Base-by-base conservation (phyloP, 1,284 basidiomycete genomes). In the Violaceomyces palustris region DNA sequence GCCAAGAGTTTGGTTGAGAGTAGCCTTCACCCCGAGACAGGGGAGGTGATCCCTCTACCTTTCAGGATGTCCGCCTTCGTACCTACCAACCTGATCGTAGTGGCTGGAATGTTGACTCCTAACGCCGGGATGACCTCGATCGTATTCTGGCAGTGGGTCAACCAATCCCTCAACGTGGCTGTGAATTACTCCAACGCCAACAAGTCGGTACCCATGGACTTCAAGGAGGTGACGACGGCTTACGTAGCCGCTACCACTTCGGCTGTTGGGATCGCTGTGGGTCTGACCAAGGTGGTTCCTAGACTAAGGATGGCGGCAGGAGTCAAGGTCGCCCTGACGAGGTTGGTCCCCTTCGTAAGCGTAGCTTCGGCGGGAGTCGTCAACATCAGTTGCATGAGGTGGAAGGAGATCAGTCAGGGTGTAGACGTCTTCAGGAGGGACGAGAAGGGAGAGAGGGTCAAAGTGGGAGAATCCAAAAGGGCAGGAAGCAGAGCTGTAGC, bases 391-490 rank as follows among this genome's bases (percentile, higher is more conserved):
- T 75, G 77, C 50, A 80, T 80, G 73, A 63, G 79, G 15, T 80
- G 78, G 78, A 80, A 79, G 58, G 79, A 79, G 69, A 78, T 80
- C 72, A 65, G 75, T 8, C 77, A 79, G 50, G 79, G 79, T 15
- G 74, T 79, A 34, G 74, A 75, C 26, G 74, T 80, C 12, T 79
- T 71, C 67, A 65, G 73, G 30, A 33, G 75, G 18, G 64, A 63
- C 30, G 50, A 47, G 0, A 33, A 54, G 2, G 62, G 59, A 2
- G 39, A 45, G 11, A 71, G 74, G 50, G 37, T 69, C 17, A 52
- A 72, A 9, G 62, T 80, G 6, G 79, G 79, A 25, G 77, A 77
- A 53, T 72, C 67, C 15, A 46, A 70, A 3, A 73, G 71, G 24
- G 79, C 79, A 0, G 79, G 79, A 6, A 68, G 74, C 33, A 66